phyloP scores from a whole-genome alignment of 176 grass and related monocot species.

The Triticum timopheevii region DNA sequence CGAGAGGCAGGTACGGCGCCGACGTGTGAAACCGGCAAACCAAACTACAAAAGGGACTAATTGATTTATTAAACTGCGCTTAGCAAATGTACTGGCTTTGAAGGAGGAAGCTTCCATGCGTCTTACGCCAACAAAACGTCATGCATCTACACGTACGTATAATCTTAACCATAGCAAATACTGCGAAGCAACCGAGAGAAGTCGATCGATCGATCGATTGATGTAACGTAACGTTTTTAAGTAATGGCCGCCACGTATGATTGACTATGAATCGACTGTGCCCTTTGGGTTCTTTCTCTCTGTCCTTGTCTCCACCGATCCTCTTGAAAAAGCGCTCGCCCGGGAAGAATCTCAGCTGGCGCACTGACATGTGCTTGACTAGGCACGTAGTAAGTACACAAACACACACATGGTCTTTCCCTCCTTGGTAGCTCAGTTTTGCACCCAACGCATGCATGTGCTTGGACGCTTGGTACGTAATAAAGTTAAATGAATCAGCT shows the following conservation, averaged over 20 bases:
- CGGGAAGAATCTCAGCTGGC: neutral
- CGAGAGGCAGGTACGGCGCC: neutral
- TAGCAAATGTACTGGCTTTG: neutral
- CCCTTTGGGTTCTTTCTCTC: neutral
- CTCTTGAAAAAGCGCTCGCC: neutral
- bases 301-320: neutral
- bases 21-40: neutral
- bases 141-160: neutral
- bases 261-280: neutral
- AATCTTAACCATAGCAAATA: neutral
- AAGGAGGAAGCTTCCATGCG: too few relatives aligned
- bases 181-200: neutral
- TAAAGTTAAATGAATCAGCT: neutral
- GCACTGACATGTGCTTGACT: slow-evolving; percentile 1
- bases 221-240: neutral
- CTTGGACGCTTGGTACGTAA: neutral
- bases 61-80: neutral
- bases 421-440: neutral
- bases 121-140: neutral
- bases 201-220: neutral
- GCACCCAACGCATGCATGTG: neutral
- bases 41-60: neutral
- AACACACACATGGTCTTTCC: neutral
- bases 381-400: neutral
- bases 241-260: slow-evolving; percentile 6